Evolutionary conservation across 2,329 filamentous ascomycete genomes (phyloP).

Genomic region (Monilinia fructicola): DNA sequence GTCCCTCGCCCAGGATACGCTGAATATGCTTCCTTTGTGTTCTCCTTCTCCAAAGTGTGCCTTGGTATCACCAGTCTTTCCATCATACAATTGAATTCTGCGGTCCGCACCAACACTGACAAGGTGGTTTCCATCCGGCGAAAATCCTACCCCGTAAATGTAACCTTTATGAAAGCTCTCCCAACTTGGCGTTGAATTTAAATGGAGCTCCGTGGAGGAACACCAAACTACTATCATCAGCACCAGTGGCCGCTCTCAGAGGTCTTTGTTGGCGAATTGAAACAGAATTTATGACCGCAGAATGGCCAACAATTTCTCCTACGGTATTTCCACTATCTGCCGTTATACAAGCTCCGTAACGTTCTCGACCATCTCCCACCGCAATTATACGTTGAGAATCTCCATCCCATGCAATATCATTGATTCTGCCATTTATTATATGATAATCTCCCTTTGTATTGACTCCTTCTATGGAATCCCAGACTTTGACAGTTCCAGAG

Average conservation of each 20-base stretch:
- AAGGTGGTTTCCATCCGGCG: slow-evolving; percentile 77
- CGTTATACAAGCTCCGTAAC: slow-evolving; percentile 91
- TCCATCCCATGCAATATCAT: slow-evolving; percentile 96
- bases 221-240: slow-evolving; percentile 84
- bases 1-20: slow-evolving; percentile 85
- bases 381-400: slow-evolving; percentile 96
- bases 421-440: slow-evolving; percentile 92
- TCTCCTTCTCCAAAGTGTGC: slow-evolving; percentile 73
- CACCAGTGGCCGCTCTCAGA: slow-evolving; percentile 86
- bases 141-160: slow-evolving; percentile 84
- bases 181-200: slow-evolving; percentile 85
- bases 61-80: slow-evolving; percentile 85
- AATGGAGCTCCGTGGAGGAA: slow-evolving; percentile 95
- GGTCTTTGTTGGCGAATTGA: slow-evolving; percentile 87
- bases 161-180: slow-evolving; percentile 81
- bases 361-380: slow-evolving; percentile 90
- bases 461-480: slow-evolving; percentile 83
- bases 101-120: slow-evolving; percentile 92
- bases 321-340: slow-evolving; percentile 95
- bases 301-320: slow-evolving; percentile 90
- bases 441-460: slow-evolving; percentile 89
- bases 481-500: slow-evolving; percentile 81
- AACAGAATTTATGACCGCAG: slow-evolving; percentile 85
- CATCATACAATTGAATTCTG: slow-evolving; percentile 91
- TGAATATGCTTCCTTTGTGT: slow-evolving; percentile 91